phyloP scores from a whole-genome alignment of 202 grass and related monocot species.

The Dendrocalamus latiflorus region DNA sequence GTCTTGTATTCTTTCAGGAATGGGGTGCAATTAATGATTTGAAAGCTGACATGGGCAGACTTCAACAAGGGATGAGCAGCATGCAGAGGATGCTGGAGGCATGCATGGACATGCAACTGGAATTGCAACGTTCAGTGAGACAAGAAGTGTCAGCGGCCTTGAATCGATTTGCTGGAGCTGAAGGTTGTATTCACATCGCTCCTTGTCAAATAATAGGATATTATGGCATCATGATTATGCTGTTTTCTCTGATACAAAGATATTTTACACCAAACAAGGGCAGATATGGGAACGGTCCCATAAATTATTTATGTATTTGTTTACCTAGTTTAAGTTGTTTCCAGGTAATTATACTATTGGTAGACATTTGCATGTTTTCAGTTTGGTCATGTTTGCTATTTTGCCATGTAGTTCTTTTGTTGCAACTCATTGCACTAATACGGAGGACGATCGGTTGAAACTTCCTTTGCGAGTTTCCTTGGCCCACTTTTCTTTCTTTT shows the following conservation, averaged over 20 bases:
- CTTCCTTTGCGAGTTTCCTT: too few relatives aligned
- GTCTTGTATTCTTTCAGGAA: conserved; percentile 51
- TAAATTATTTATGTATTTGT: not conserved
- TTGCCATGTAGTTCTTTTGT: not conserved
- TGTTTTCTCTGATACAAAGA: not conserved
- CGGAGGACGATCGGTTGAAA: too few relatives aligned
- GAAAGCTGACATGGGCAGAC: conserved; percentile 80
- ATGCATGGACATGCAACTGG: conserved; percentile 98
- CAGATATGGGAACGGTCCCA: not conserved
- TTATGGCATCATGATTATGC: not conserved
- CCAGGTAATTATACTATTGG: not conserved
- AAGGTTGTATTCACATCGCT: conserved; percentile 41
- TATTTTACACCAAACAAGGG: not conserved
- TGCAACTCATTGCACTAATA: not conserved
- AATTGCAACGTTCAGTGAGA: conserved; percentile 84
- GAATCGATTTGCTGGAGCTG: conserved; percentile 61
- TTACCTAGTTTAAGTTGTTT: not conserved
- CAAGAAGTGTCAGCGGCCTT: conserved; percentile 96
- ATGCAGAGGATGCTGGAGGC: conserved; percentile 98
- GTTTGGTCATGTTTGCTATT: not conserved
- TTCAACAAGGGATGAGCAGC: conserved; percentile 85
- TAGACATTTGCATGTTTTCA: not conserved
- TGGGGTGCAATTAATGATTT: conserved; percentile 94
- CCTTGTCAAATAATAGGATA: not conserved
- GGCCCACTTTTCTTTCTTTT: too few relatives aligned